Evolutionary conservation across 2,329 filamentous ascomycete genomes (phyloP).

Genomic region (Cordyceps pruinosa): DNA sequence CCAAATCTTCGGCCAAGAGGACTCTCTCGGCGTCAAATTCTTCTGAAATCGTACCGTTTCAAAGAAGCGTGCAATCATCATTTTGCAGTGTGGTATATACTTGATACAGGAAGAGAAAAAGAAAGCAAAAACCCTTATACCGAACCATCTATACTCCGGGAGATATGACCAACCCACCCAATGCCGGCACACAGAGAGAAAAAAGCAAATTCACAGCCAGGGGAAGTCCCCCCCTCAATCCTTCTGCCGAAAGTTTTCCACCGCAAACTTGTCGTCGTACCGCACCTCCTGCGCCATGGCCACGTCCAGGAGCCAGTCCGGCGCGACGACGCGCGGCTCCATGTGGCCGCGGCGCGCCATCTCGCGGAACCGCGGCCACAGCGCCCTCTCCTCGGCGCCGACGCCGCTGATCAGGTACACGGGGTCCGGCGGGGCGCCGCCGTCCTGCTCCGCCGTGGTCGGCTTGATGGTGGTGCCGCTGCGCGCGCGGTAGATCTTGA

Average conservation of each 20-base stretch:
- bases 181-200: not conserved
- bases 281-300: constrained; percentile 79
- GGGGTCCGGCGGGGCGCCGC: constrained; percentile 56
- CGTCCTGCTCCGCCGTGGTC: constrained; percentile 58
- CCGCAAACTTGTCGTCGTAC: constrained; percentile 58
- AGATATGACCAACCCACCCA: not conserved
- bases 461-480: constrained; percentile 60
- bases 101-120: not conserved
- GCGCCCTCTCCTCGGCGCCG: constrained; percentile 56
- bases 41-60: constrained; percentile 52
- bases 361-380: constrained; percentile 75
- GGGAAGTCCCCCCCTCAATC: not conserved
- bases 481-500: constrained; percentile 68
- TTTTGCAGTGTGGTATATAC: constrained; percentile 1
- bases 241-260: constrained; percentile 35
- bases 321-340: constrained; percentile 70
- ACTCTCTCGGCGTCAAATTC: constrained; percentile 91
- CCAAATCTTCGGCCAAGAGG: constrained; percentile 85
- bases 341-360: constrained; percentile 74
- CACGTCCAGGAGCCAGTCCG: constrained; percentile 85
- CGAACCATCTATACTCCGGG: not conserved
- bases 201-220: not conserved
- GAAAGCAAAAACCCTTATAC: not conserved
- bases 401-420: constrained; percentile 76
- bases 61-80: not conserved